A percentile compares a stretch with the other conserved stretches of the same genome.
These are phyloP conservation scores for Uronychia binucleata DNA, from an alignment of 73 alveolate species.

Conservation along the genomic window DNA sequence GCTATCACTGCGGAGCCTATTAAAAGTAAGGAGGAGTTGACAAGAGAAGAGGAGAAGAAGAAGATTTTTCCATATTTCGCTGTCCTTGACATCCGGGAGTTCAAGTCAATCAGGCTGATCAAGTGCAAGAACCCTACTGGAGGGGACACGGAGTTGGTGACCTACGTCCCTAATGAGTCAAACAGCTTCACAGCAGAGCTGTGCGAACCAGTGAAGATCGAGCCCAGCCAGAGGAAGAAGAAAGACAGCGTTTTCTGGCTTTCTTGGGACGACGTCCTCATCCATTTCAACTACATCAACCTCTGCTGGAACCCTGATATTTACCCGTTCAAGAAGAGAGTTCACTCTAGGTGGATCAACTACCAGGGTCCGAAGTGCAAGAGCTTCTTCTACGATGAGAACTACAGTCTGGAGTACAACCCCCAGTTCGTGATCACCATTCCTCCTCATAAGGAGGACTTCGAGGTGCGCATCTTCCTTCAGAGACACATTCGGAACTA, in stretches of 20 bases:
- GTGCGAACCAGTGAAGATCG: conserved; percentile 14
- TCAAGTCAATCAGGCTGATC: conserved; percentile 40
- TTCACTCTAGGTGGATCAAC: conserved; percentile 50
- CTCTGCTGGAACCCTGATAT: conserved; percentile 68
- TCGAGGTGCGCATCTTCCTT: conserved; percentile 62
- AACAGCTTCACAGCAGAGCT: conserved; percentile 34
- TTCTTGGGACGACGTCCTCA: conserved; percentile 48
- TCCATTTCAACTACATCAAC: conserved; percentile 40
- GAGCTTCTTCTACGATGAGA: conserved; percentile 3
- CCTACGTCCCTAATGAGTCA: conserved; percentile 33
- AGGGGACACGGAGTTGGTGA: conserved; percentile 16
- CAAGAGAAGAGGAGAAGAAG: background rate
- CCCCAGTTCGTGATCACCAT: conserved; percentile 59
- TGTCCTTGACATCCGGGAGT: conserved; percentile 55
- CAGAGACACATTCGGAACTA: conserved; percentile 40
- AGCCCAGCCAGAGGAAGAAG: conserved; percentile 18
- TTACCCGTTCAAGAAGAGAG: conserved; percentile 54
- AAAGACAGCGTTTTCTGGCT: conserved; percentile 43
- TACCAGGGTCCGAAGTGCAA: background rate
- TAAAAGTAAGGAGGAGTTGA: background rate
- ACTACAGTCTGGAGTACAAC: conserved; percentile 35
- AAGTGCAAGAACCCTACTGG: conserved; percentile 52
- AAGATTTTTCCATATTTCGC: conserved; percentile 19
- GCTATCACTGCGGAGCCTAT: background rate
- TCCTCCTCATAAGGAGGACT: conserved; percentile 70